phyloP scores from a whole-genome alignment of 1,139 yeast genomes.

The Pichia terricola region DNA sequence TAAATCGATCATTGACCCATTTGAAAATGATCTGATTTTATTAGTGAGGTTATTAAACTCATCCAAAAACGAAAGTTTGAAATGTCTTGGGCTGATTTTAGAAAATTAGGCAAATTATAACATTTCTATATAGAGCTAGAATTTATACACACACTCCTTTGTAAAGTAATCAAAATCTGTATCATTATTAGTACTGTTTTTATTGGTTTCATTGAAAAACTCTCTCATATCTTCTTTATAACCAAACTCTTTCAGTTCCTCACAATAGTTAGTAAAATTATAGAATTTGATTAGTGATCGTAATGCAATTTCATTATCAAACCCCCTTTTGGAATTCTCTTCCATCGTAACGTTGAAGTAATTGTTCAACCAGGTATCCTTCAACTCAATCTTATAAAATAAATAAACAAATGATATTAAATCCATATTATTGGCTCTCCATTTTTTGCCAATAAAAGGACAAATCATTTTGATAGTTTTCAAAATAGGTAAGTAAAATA shows the following conservation, averaged over 20 bases:
- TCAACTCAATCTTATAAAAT: constrained; percentile 58
- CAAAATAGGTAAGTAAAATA: constrained; percentile 61
- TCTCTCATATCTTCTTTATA: constrained; percentile 5
- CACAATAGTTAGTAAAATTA: constrained; percentile 50
- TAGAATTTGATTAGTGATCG: constrained; percentile 75
- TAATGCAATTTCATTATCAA: constrained; percentile 79
- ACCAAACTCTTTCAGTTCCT: constrained; percentile 33
- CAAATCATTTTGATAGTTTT: constrained; percentile 69
- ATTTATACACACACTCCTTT: constrained; percentile 3
- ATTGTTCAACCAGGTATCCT: constrained; percentile 88
- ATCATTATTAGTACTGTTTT: background rate
- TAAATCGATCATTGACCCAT: constrained; percentile 3
- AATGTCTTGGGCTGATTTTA: constrained; percentile 25
- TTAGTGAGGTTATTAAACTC: constrained; percentile 28
- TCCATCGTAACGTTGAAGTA: constrained; percentile 32
- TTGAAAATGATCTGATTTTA: constrained; percentile 22
- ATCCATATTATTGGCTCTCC: constrained; percentile 93
- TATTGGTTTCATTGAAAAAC: constrained; percentile 10
- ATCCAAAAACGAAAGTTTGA: constrained; percentile 28
- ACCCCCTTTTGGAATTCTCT: constrained; percentile 65
- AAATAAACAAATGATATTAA: constrained; percentile 79
- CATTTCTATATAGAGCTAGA: too few relatives aligned
- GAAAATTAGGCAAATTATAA: background rate
- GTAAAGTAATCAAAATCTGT: too few relatives aligned
- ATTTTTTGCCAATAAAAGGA: constrained; percentile 88